Evolutionary conservation across 176 grass and related monocot species (phyloP).

Genomic region (Avena eriantha): DNA sequence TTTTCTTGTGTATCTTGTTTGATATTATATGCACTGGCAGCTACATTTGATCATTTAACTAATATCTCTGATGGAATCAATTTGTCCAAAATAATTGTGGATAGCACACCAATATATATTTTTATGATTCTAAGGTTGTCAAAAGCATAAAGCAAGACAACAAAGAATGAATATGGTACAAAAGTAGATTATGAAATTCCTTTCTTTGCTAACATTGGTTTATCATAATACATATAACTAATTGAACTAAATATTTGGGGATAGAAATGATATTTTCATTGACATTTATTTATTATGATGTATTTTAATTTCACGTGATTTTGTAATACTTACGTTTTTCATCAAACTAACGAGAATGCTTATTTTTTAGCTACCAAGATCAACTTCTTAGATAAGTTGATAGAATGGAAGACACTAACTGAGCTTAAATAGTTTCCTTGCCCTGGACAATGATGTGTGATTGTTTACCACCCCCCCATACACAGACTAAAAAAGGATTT

Average conservation of each 20-base stretch:
- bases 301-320: background rate
- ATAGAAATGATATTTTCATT: background rate
- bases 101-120: background rate
- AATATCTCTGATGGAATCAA: background rate
- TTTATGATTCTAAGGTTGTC: background rate
- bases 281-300: background rate
- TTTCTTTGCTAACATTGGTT: background rate
- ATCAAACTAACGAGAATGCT: background rate
- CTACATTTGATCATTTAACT: background rate
- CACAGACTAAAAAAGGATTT: too few species aligned
- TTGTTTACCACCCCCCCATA: background rate
- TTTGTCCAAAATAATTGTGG: background rate
- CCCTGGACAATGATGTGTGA: background rate
- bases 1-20: background rate
- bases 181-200: background rate
- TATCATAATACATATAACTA: background rate
- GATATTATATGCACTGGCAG: background rate
- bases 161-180: background rate
- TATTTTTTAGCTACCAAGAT: background rate
- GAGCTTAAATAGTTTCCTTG: background rate
- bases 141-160: too few species aligned
- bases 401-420: background rate
- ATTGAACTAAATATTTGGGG: background rate
- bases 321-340: background rate
- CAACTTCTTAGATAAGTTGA: too few species aligned